phyloP scores from a whole-genome alignment of 164 flowering plant genomes.

The Piper longum region DNA sequence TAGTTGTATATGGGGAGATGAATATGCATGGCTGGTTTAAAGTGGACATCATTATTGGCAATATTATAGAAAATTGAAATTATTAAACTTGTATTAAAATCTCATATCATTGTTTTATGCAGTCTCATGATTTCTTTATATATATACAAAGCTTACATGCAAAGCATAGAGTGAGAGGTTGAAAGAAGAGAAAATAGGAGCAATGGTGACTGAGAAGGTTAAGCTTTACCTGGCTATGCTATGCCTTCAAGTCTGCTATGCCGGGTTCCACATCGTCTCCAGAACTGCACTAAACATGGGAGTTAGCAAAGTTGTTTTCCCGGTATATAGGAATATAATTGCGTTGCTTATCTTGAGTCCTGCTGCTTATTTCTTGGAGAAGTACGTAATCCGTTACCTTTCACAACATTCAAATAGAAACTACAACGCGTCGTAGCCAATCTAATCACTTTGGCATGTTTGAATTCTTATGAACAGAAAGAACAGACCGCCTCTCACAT shows the following conservation, averaged over 20 bases:
- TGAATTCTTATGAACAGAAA: slow-evolving; percentile 30
- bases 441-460: neutral
- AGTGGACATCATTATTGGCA: no score
- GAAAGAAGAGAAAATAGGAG: slow-evolving; percentile 12
- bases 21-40: no score
- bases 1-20: no score
- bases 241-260: slow-evolving; percentile 45
- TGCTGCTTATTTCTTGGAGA: slow-evolving; percentile 59
- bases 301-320: slow-evolving; percentile 65
- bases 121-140: no score
- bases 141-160: no score
- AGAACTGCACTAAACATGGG: slow-evolving; percentile 74
- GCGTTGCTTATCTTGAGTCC: slow-evolving; percentile 50
- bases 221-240: slow-evolving; percentile 46
- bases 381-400: slow-evolving; percentile 25
- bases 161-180: slow-evolving; percentile 1
- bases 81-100: no score
- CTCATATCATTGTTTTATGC: no score
- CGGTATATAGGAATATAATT: slow-evolving; percentile 64
- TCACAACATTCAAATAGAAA: neutral
- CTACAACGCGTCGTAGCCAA: neutral
- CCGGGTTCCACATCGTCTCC: slow-evolving; percentile 80
- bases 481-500: slow-evolving; percentile 60
- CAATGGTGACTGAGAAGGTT: slow-evolving; percentile 31
- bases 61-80: no score